Conservation (phyloP, 2,329 filamentous ascomycete species). For the Orbilia javanica region DNA sequence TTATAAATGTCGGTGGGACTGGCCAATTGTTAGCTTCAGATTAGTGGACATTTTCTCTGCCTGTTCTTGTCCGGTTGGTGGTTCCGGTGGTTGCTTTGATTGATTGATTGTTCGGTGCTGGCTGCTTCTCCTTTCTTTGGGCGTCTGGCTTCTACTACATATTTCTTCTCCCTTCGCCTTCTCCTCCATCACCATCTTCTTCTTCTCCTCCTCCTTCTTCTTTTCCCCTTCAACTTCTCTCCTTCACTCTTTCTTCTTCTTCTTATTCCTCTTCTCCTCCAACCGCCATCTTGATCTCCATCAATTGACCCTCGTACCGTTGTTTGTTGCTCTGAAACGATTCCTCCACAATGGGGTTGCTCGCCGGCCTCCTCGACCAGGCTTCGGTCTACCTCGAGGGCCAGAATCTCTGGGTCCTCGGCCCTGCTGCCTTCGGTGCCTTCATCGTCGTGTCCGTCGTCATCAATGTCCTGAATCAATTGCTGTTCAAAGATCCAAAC, state of each 20-base stretch:
- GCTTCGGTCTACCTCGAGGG: conserved; percentile 50
- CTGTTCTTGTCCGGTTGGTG: neutral
- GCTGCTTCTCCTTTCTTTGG: conserved; percentile 8
- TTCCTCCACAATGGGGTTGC: conserved; percentile 40
- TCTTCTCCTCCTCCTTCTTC: conserved; percentile 4
- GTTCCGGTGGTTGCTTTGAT: conserved; percentile 10
- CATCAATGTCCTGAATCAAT: conserved; percentile 83
- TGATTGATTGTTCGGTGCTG: no score
- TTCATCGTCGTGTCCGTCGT: conserved; percentile 69
- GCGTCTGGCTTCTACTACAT: neutral
- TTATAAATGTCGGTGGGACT: neutral
- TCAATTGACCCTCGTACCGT: neutral
- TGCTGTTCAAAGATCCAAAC: conserved; percentile 84
- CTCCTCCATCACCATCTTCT: conserved; percentile 1
- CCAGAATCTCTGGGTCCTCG: conserved; percentile 49
- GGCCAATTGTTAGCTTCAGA: conserved; percentile 19
- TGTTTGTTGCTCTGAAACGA: neutral
- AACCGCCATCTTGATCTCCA: neutral
- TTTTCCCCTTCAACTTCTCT: neutral
- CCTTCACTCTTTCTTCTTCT: neutral
- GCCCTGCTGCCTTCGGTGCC: conserved; percentile 39
- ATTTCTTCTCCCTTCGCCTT: conserved; percentile 11
- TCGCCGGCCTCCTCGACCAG: conserved; percentile 48
- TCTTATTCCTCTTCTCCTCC: neutral
- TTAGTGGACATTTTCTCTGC: neutral